phyloP scores from a whole-genome alignment of 345 rosid species.

The Turnera subulata region DNA sequence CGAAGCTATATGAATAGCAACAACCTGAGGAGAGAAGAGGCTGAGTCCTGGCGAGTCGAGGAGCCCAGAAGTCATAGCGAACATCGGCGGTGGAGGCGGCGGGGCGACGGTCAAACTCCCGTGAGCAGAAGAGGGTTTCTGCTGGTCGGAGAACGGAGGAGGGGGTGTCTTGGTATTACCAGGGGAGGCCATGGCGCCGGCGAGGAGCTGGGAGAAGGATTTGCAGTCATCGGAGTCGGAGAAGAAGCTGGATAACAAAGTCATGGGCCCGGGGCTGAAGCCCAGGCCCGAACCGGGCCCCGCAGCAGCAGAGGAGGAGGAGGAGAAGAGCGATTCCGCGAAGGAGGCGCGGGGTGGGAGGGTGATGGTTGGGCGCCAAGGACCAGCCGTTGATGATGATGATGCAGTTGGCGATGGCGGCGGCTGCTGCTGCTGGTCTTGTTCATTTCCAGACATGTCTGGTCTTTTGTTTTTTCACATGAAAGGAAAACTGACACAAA shows the following conservation, averaged over 20 bases:
- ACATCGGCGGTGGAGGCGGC: conserved; percentile 46
- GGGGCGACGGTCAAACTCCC: conserved; percentile 41
- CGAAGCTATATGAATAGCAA: neutral
- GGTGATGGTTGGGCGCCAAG: conserved; percentile 43
- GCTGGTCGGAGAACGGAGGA: conserved; percentile 1
- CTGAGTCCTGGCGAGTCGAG: conserved; percentile 64
- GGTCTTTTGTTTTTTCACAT: no score
- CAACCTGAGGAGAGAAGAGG: conserved; percentile 64
- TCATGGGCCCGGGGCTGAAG: conserved; percentile 89
- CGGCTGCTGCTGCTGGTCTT: neutral
- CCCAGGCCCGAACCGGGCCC: conserved; percentile 31
- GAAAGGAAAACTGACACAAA: neutral
- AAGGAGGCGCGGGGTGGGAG: conserved; percentile 54
- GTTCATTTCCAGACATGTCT: conserved; percentile 41
- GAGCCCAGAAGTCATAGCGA: conserved; percentile 44
- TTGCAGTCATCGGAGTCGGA: conserved; percentile 62
- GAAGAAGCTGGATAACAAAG: conserved; percentile 68
- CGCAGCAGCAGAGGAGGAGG: conserved; percentile 4
- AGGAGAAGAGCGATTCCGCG: conserved; percentile 35
- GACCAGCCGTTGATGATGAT: conserved; percentile 15
- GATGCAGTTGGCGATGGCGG: conserved; percentile 28
- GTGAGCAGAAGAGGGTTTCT: conserved; percentile 19
- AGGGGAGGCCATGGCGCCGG: conserved; percentile 80
- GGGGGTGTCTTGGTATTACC: neutral
- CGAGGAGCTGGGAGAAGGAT: conserved; percentile 77